These are phyloP conservation scores for Paramecium biaurelia DNA, from an alignment of 73 alveolate species.

Conservation along the genomic window DNA sequence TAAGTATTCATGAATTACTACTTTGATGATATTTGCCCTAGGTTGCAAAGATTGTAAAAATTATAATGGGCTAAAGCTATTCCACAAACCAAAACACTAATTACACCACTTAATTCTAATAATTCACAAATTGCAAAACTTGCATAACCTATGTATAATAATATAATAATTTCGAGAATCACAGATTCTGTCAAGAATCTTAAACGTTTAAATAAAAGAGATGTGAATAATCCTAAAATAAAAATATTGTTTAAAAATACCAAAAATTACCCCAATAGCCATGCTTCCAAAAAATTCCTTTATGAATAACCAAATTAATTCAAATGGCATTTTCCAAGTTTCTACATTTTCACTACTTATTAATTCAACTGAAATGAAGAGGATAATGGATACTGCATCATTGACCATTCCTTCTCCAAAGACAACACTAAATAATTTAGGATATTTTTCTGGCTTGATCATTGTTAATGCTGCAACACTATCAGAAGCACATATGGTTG, in stretches of 20 bases:
- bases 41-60: slow-evolving; percentile 82
- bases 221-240: slow-evolving; percentile 68
- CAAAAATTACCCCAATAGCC: slow-evolving; percentile 23
- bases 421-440: slow-evolving; percentile 87
- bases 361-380: slow-evolving; percentile 61
- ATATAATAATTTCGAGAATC: slow-evolving; percentile 82
- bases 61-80: slow-evolving; percentile 93
- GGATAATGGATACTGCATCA: slow-evolving; percentile 93
- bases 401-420: slow-evolving; percentile 96
- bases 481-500: slow-evolving; percentile 91
- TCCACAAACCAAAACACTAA: slow-evolving; percentile 92
- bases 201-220: slow-evolving; percentile 68
- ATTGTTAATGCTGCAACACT: slow-evolving; percentile 91
- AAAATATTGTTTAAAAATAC: not conserved
- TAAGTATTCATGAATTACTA: not conserved
- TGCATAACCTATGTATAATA: slow-evolving; percentile 84
- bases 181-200: slow-evolving; percentile 70
- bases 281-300: slow-evolving; percentile 50
- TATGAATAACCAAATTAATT: slow-evolving; percentile 13
- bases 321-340: not conserved
- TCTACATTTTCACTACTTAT: not conserved
- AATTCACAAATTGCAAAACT: slow-evolving; percentile 90
- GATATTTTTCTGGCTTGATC: slow-evolving; percentile 84
- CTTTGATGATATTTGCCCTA: slow-evolving; percentile 61
- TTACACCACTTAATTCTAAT: slow-evolving; percentile 89